Base-by-base conservation (phyloP, 768 basidiomycete species). In the Amanita exitialis region DNA sequence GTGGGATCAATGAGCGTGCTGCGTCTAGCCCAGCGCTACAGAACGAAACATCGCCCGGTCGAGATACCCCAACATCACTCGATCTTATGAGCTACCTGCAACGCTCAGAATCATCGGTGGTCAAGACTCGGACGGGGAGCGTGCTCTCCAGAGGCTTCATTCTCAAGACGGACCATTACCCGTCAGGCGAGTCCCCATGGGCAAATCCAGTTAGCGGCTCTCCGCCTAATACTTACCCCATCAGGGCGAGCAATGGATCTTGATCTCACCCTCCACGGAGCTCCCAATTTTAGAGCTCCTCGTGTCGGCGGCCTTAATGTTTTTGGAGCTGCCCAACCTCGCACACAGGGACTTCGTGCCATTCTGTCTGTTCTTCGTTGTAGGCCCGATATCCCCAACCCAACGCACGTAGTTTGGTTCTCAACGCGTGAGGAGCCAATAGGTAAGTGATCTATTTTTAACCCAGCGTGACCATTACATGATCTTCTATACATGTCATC, bases 341-440 rank as follows among this genome's bases (percentile, higher is more conserved):
- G 94, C 2, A 82, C 89, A 1, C 87, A 91, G 56, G 96, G 95
- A 3, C 73, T 99, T 9, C 76, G 90, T 42, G 93, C 91, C 2
- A 90, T 98, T 45, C 69, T 99, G 3, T 90, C 90, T 18, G 75
- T 92, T 9, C 77, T 99, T 5, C 73, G 83, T 32, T 87, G 86
- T 56, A 71, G 84, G 25, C 88, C 88, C 7, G 78, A 75, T 49
- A 76, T 73, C 28, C 59, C 67, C 3, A 73, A 82, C 54, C 77
- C 83, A 9, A 80, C 84, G 2, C 85, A 82, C 58, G 89, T 90
- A 3, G 83, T 95, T 25, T 99, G 93, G 92, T 91, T 98, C 66
- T 96, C 88, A 25, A 96, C 95, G 10, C 77, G 96, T 57, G 96
- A 99, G 66, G 96, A 98, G 62, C 93, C 94, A 3, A 80, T 95